Evolutionary conservation across 208 protist species (phyloP).

Genomic region (Trypanosoma lewisi): DNA sequence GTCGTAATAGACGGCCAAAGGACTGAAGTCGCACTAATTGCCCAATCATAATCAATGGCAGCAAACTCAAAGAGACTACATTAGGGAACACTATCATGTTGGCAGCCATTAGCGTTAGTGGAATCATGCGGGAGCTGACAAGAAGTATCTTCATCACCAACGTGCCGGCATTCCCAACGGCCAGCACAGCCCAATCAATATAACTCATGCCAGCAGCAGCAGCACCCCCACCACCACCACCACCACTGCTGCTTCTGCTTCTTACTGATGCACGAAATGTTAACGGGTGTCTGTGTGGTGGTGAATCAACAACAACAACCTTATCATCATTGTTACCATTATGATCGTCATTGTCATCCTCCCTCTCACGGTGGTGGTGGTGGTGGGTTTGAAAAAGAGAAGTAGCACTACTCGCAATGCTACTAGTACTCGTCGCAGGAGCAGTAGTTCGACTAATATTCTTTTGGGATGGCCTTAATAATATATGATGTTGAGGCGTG

Average conservation of each 20-base stretch:
- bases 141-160: slow-evolving; percentile 9
- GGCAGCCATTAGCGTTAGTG: slow-evolving; percentile 19
- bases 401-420: no score
- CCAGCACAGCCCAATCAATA: slow-evolving; percentile 2
- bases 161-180: neutral
- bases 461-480: no score
- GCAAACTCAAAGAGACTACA: slow-evolving; percentile 15
- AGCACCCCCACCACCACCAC: no score
- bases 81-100: slow-evolving; percentile 26
- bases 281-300: neutral
- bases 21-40: slow-evolving; percentile 9
- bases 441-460: no score
- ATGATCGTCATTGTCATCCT: no score
- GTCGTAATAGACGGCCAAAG: slow-evolving; percentile 13
- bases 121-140: slow-evolving; percentile 12
- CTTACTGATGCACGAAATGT: neutral
- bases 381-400: no score
- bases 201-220: neutral
- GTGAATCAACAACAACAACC: neutral
- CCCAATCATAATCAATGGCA: slow-evolving; percentile 26
- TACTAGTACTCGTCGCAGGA: no score
- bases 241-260: no score
- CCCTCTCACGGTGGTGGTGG: no score
- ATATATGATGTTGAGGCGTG: no score
- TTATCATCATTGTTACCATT: neutral